Base-by-base conservation (phyloP, 345 rosid genomes). In the Raphanus sativus region DNA sequence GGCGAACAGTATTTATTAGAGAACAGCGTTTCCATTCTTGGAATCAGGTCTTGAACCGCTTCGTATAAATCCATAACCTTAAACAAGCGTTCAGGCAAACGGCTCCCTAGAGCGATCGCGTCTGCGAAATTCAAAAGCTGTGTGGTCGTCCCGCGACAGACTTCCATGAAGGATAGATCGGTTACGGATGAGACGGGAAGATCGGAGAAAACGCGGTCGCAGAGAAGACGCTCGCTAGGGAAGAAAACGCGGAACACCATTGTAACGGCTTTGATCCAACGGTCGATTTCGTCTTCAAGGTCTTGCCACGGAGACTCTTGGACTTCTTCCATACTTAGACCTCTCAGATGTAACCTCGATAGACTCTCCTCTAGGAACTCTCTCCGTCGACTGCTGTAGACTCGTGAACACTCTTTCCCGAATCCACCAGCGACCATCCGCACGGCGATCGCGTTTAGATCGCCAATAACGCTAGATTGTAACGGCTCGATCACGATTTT, bases 161-260 rank as follows among this genome's bases (percentile, higher is more conserved):
- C 96, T 77, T 94, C 98, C 98, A 94, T 94, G 84, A 94, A 94
- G 4, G 94, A 90, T 38, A 88, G 81, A 74, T 91, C 97, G 0
- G 88, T 86, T 0, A 89, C 91, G 1, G 89, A 80, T 17, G 90
- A 80, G 60, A 77, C 76, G 56, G 79, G 61, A n/a, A 89, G 84
- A 12, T 93, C 94, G 2, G 86, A 81, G 77, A 91, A 94, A 75
- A 94, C 87, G 12, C 97, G 96, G 62, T 90, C 96, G 32, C 97
- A 94, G 81, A 94, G 83, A 50, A 94, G 87, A 29, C 98, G 90
- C 83, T 90, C 97, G 80, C 97, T 90, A 0, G 97, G 98, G 84
- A 90, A 94, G 72, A 90, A 87, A 78, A 94, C 88, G 25, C 91
- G 89, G 28, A 94, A 86, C 1, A 86, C 83, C 61, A 94, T 85